A percentile compares a stretch with the other conserved stretches of the same genome.
Evolutionary conservation across 1,284 basidiomycete species (phyloP).

Genomic region (Rhodofomes roseus): DNA sequence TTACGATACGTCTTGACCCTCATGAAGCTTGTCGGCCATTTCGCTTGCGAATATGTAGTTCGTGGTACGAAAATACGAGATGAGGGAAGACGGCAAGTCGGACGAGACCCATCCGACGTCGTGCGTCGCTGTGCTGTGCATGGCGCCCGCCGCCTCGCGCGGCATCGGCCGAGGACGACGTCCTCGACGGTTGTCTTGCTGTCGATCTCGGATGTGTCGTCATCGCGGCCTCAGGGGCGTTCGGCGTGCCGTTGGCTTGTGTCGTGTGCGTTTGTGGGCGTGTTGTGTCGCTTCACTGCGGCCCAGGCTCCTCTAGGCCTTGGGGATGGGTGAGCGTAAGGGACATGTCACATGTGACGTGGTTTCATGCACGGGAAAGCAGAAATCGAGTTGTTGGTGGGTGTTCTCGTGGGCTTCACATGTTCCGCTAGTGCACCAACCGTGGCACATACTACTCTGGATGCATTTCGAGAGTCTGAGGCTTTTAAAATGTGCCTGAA

Average conservation of each 20-base stretch:
- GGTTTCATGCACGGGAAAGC: no score
- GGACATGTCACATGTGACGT: no score
- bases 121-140: background rate
- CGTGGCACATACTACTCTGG: no score
- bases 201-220: background rate
- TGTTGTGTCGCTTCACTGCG: background rate
- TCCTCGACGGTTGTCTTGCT: background rate
- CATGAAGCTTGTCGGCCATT: conserved; percentile 27
- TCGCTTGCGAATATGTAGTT: background rate
- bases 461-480: no score
- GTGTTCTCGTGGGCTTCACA: no score
- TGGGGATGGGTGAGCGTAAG: no score
- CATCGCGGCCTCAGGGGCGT: background rate
- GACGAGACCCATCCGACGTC: background rate
- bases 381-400: no score
- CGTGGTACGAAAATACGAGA: no score
- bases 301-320: no score
- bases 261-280: background rate
- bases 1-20: conserved; percentile 31
- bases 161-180: background rate
- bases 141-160: background rate
- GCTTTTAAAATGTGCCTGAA: no score
- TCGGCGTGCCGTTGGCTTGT: no score
- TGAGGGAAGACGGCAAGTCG: background rate
- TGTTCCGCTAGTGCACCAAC: no score